Base-by-base conservation (phyloP, 176 grass and related monocot species). In the Pontederia crassipes region DNA sequence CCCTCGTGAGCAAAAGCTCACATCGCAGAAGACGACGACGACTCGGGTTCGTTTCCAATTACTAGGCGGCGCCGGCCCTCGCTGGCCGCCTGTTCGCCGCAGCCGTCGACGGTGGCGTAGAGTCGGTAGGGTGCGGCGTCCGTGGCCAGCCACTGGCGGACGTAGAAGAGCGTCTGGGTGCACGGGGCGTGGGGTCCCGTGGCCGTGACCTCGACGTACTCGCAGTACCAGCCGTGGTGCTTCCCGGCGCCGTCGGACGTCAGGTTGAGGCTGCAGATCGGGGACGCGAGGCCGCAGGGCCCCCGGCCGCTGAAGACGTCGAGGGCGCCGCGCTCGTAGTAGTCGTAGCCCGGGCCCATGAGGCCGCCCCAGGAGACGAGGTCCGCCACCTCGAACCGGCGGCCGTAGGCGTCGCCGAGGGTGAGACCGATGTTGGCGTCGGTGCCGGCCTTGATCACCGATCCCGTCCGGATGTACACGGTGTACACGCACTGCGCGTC, bases 161-260 rank as follows among this genome's bases (percentile, higher is more conserved):
- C 81, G 66, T 61, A 17, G 72, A 84, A 79, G 55, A 54, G 54
- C 8, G 64, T 57, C 67, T 46, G 58, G 55, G 18, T 9, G 66
- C 81, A 84, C 11, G 7, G 1, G 50, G 1, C 13, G 77, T 72
- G 70, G 48, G 77, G 69, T 13, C 77, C 70, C 0, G 63, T 79
- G 48, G n/a, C 20, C 10, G 70, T 79, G 14, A 73, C 77, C 77
- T 79, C 70, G 0, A 79, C 32, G 70, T 45, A 20, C 54, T 61
- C 46, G 45, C 67, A 55, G 72, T 75, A 79, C 76, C 81, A 84
- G 0, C 81, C 81, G 61, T 79, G 81, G 66, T 84, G 81, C 17
- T 10, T 2, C 13, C 81, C 66, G 12, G 17, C 32, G 54, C 81
- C 81, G 61, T 84, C 49, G 49, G 81, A 84, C 65, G 57, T 72